These are phyloP conservation scores for Rhytidhysteron rufulum DNA, from an alignment of 2,329 filamentous ascomycete genomes.

Conservation along the genomic window DNA sequence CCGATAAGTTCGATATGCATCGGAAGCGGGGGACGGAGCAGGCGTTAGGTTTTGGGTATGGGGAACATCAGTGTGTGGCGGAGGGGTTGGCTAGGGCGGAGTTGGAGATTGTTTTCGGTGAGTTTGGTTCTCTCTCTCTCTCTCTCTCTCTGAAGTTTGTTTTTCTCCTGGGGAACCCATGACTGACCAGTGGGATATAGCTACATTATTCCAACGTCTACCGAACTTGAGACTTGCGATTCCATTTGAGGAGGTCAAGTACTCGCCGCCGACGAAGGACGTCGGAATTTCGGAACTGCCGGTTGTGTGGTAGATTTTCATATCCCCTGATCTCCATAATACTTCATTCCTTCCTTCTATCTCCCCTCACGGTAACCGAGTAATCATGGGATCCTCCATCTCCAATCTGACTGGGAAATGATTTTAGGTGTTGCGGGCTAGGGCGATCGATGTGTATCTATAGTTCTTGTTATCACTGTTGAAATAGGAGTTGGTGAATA, in stretches of 20 bases:
- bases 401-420: no score
- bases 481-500: no score
- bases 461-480: no score
- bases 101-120: constrained; percentile 43
- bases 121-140: constrained; percentile 12
- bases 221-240: constrained; percentile 40
- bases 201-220: constrained; percentile 36
- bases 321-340: no score
- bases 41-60: constrained; percentile 46
- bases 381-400: no score
- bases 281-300: constrained; percentile 41
- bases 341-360: no score
- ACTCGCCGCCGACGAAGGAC: constrained; percentile 36
- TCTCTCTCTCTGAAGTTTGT: no score
- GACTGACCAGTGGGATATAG: constrained; percentile 1
- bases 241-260: constrained; percentile 39
- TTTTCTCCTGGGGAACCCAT: no score
- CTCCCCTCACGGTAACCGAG: no score
- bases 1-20: constrained; percentile 41
- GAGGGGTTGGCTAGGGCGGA: constrained; percentile 44
- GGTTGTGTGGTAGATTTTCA: no score
- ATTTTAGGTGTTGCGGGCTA: no score
- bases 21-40: constrained; percentile 31
- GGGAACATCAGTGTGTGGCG: constrained; percentile 46
- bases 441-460: no score